Evolutionary conservation across 2,329 filamentous ascomycete species (phyloP).

Genomic region (Diaporthe australafricana): DNA sequence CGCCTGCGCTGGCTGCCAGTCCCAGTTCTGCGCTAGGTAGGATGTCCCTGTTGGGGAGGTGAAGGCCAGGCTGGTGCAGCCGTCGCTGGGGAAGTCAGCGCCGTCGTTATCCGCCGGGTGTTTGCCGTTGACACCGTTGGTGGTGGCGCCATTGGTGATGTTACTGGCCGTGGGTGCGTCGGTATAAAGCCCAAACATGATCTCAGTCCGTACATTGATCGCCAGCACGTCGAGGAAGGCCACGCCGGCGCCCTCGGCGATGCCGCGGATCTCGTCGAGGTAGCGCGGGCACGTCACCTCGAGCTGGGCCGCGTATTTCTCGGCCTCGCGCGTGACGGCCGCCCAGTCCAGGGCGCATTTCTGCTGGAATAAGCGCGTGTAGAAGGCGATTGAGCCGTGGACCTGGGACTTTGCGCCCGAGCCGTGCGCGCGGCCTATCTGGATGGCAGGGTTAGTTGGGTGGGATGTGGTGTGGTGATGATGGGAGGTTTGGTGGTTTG

Average conservation of each 20-base stretch:
- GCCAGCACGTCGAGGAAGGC: constrained; percentile 35
- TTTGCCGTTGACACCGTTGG: background rate
- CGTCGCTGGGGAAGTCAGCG: constrained; percentile 34
- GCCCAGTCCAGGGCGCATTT: constrained; percentile 34
- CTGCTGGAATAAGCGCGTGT: constrained; percentile 25
- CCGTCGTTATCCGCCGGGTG: background rate
- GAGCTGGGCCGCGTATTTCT: constrained; percentile 19
- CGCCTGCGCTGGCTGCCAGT: constrained; percentile 35
- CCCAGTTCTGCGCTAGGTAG: constrained; percentile 37
- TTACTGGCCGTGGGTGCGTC: background rate
- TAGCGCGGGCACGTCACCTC: constrained; percentile 20
- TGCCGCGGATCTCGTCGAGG: constrained; percentile 35
- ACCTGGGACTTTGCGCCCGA: constrained; percentile 22
- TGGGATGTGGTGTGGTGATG: no score
- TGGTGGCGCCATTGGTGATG: background rate
- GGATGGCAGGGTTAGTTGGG: background rate
- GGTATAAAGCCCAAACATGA: constrained; percentile 35
- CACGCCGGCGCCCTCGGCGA: constrained; percentile 33
- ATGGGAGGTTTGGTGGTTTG: no score
- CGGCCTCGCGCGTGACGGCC: constrained; percentile 29
- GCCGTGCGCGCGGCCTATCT: constrained; percentile 36
- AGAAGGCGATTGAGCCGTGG: constrained; percentile 35
- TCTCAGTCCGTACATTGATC: constrained; percentile 38
- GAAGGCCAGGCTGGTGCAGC: constrained; percentile 35
- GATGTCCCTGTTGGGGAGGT: background rate